Evolutionary conservation across 352 stramenopile genomes (phyloP), one percentile per base, ranked within the genome.

Genomic region (Pythium angustatum): DNA sequence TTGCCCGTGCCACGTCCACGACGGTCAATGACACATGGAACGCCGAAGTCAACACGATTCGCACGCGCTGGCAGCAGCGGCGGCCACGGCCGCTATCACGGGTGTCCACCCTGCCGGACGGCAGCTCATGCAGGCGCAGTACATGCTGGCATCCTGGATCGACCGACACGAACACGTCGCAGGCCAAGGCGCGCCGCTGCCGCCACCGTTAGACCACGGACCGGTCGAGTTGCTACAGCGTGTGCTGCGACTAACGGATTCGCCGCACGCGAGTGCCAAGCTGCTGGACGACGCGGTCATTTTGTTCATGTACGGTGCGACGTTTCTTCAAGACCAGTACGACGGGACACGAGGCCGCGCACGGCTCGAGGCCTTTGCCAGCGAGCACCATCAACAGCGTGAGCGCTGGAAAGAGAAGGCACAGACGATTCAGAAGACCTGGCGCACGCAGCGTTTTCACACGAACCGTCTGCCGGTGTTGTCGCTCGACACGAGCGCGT

Each of bases 281-380:
- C 52, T 81, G 40, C 58, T 82, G 36, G 73, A 81, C 44, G 80
- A 87, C 62, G 77, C 69, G 2, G 57, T 84, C n/a, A 71, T 81
- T 21, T 48, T 89, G 50, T 49, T 81, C 10, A 81, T 66, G 40
- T 85, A 80, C 40, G 80, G 80, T 19, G 56, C 45, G 24, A 63
- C 66, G 41, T 85, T 73, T 49, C 58, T 89, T 11, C 54, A 67
- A 6, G 58, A 66, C 22, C 69, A 66, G n/a, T 59, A 54, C 27
- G 28, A 68, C 40, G 48, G 62, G 12, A 40, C 21, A 2, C 21
- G 45, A 15, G 30, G 21, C 10, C 38, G 21, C 5, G 17, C 14
- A 3, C 36, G 58, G 22, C 9, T 72, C 12, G 24, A 55, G 14
- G 52, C 36, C n/a, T 52, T 59, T 51, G 4, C 63, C 40, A 26